Conservation (phyloP, 164 flowering plant genomes). For the Annona squamosa region DNA sequence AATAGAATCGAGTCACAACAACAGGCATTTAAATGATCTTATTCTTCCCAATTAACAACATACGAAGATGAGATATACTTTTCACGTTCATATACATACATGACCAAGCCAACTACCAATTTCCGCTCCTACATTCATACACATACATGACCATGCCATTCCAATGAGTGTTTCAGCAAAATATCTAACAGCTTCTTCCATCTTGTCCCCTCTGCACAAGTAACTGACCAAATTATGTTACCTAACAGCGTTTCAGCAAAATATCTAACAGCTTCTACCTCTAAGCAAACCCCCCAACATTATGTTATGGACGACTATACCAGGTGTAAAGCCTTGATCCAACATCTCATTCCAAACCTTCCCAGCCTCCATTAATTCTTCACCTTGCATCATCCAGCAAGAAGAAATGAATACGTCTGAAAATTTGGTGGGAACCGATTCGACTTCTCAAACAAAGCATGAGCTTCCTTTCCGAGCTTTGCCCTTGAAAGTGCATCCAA, state of each 20-base stretch:
- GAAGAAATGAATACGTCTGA: conserved; percentile 59
- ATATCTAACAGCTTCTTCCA: conserved; percentile 54
- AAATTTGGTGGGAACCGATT: conserved; percentile 60
- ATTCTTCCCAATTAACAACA: too few species aligned
- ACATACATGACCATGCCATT: too few species aligned
- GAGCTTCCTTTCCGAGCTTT: conserved; percentile 80
- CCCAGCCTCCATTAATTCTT: conserved; percentile 74
- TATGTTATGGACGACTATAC: conserved; percentile 58
- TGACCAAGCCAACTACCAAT: too few species aligned
- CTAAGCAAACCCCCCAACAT: conserved; percentile 72
- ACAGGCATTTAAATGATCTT: too few species aligned
- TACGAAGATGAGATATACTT: too few species aligned
- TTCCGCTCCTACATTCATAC: too few species aligned
- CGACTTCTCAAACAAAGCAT: conserved; percentile 56
- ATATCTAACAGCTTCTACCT: conserved; percentile 32
- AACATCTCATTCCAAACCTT: conserved; percentile 83
- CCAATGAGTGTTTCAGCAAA: conserved; percentile 57
- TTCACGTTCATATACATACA: too few species aligned
- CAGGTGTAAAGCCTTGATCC: conserved; percentile 72
- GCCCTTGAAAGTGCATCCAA: conserved; percentile 69
- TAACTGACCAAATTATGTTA: conserved; percentile 70
- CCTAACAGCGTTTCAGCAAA: conserved; percentile 75
- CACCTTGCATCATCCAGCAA: conserved; percentile 76
- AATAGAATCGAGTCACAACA: too few species aligned
- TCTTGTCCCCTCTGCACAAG: conserved; percentile 53